Evolutionary conservation across 345 rosid genomes (phyloP).

Genomic region (Reutealis trisperma): DNA sequence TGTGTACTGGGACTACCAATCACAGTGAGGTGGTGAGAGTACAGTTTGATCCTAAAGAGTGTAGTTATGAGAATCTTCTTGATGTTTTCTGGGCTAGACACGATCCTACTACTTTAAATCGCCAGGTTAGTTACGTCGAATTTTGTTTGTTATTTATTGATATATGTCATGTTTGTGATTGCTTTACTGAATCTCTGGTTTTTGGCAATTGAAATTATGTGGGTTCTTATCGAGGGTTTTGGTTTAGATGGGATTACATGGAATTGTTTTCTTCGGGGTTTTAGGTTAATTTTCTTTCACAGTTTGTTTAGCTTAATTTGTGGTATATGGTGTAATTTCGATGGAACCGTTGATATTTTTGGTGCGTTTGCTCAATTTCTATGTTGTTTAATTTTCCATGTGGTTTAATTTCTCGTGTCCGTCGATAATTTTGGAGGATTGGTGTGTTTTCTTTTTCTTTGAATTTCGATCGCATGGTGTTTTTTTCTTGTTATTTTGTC

Average conservation of each 20-base stretch:
- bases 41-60: conserved; percentile 79
- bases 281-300: not conserved
- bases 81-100: conserved; percentile 86
- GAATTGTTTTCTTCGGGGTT: not conserved
- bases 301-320: not conserved
- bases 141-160: not conserved
- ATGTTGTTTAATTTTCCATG: not conserved
- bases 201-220: not conserved
- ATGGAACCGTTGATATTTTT: not conserved
- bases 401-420: not conserved
- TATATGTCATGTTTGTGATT: not conserved
- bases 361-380: not conserved
- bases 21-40: conserved; percentile 86
- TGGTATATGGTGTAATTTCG: not conserved
- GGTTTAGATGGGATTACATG: too few species aligned
- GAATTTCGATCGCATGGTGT: not conserved
- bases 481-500: not conserved
- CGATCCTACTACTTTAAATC: conserved; percentile 91
- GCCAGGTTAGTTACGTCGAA: conserved; percentile 57
- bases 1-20: conserved; percentile 67
- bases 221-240: not conserved
- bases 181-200: not conserved
- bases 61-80: conserved; percentile 66
- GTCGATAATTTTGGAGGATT: not conserved
- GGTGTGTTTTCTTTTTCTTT: too few species aligned